A percentile compares a stretch with the other conserved stretches of the same genome.
Evolutionary conservation across 345 rosid species (phyloP).

Genomic region (Moricandia arvensis): DNA sequence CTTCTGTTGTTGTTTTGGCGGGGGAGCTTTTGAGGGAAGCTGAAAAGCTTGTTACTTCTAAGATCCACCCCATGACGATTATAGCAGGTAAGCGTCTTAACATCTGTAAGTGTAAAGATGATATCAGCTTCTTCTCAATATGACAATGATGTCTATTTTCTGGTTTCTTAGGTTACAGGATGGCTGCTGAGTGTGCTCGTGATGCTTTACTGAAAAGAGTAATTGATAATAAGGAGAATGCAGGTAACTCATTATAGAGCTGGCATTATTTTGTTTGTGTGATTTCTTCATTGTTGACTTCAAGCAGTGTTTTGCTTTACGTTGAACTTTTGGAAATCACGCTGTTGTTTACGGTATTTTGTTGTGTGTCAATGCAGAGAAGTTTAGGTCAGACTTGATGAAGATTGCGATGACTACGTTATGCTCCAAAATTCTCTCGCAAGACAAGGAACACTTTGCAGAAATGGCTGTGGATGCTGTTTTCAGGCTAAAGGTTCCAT

Average conservation of each 20-base stretch:
- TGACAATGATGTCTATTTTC: background rate
- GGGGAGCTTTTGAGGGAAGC: slow-evolving; percentile 96
- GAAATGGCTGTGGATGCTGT: slow-evolving; percentile 95
- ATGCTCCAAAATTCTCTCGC: slow-evolving; percentile 91
- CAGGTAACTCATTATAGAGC: slow-evolving; percentile 46
- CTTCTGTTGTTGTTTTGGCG: slow-evolving; percentile 97
- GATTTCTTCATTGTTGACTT: background rate
- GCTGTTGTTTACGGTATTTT: background rate
- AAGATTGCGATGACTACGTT: slow-evolving; percentile 91
- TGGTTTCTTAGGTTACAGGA: slow-evolving; percentile 65
- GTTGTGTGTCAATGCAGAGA: slow-evolving; percentile 57
- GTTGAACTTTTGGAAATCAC: background rate
- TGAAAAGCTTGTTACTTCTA: slow-evolving; percentile 81
- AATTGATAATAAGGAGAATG: slow-evolving; percentile 72
- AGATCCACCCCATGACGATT: slow-evolving; percentile 98
- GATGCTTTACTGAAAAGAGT: slow-evolving; percentile 66
- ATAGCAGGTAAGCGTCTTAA: slow-evolving; percentile 56
- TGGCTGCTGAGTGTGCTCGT: slow-evolving; percentile 96
- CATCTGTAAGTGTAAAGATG: background rate
- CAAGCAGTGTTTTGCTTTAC: background rate
- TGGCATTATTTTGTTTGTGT: background rate
- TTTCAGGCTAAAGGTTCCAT: slow-evolving; percentile 72
- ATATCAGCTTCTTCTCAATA: background rate
- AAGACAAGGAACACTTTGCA: slow-evolving; percentile 89
- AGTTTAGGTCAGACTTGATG: slow-evolving; percentile 76